Percentiles rank a stretch among this genome's conserved stretches.
Conservation (phyloP, 140 eudicot species). For the Bidens hawaiensis region DNA sequence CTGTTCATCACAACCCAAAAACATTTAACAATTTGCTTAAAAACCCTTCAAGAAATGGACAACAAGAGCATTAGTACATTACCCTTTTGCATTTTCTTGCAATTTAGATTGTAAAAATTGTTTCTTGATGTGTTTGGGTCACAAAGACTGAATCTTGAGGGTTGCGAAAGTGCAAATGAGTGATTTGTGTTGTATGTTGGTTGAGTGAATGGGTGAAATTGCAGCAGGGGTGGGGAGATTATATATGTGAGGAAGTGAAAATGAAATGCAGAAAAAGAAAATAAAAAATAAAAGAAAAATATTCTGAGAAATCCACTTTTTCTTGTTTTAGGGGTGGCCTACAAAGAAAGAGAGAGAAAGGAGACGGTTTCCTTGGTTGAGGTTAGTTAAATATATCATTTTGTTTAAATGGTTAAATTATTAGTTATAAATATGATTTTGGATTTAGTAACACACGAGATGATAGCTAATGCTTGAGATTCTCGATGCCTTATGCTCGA, state of each 20-base stretch:
- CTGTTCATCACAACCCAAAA: slow-evolving; percentile 20
- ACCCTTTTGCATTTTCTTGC: slow-evolving; percentile 29
- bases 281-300: not conserved
- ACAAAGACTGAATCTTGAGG: slow-evolving; percentile 2
- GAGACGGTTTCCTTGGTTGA: not conserved
- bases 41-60: slow-evolving; percentile 8
- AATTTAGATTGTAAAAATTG: not conserved
- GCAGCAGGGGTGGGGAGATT: slow-evolving; percentile 5
- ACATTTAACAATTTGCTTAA: not conserved
- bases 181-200: slow-evolving; percentile 16
- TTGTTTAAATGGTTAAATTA: no score
- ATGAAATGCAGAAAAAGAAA: not conserved
- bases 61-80: not conserved
- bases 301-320: slow-evolving; percentile 19
- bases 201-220: slow-evolving; percentile 20
- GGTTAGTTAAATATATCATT: no score
- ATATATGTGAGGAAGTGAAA: slow-evolving; percentile 18
- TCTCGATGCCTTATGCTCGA: no score
- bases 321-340: slow-evolving; percentile 16
- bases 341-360: not conserved
- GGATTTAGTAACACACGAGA: no score
- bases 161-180: slow-evolving; percentile 2
- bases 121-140: slow-evolving; percentile 14
- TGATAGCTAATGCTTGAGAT: no score
- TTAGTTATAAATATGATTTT: no score